Percentiles rank a stretch among this genome's conserved stretches.
phyloP scores from a whole-genome alignment of 129 eudicot genomes.

The Helichrysum umbraculigerum region DNA sequence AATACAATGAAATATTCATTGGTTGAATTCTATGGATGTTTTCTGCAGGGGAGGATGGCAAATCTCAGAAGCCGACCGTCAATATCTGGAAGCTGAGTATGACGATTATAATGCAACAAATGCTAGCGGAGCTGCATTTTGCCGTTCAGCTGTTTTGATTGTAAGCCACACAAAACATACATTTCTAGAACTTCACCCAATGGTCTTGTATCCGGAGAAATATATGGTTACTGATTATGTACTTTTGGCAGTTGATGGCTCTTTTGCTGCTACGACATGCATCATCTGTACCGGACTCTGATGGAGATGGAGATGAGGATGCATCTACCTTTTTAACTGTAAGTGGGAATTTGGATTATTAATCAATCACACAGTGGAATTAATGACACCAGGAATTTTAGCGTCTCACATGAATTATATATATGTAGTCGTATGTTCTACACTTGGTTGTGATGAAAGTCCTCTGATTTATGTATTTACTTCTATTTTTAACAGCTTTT shows the following conservation, averaged over 20 bases:
- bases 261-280: slow-evolving; percentile 87
- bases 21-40: slow-evolving; percentile 5
- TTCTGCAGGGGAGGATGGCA: slow-evolving; percentile 87
- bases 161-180: slow-evolving; percentile 44
- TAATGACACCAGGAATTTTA: neutral
- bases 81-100: slow-evolving; percentile 82
- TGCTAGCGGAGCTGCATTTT: slow-evolving; percentile 91
- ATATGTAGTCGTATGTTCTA: neutral
- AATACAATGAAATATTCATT: neutral
- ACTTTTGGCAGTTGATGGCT: slow-evolving; percentile 73
- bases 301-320: slow-evolving; percentile 73
- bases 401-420: neutral
- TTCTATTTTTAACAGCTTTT: slow-evolving; percentile 58
- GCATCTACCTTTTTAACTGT: slow-evolving; percentile 80
- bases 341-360: slow-evolving; percentile 32
- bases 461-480: neutral
- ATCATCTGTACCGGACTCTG: slow-evolving; percentile 60
- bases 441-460: neutral
- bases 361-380: neutral
- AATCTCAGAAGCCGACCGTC: slow-evolving; percentile 86
- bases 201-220: neutral
- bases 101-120: slow-evolving; percentile 76
- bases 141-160: slow-evolving; percentile 87
- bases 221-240: neutral
- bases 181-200: neutral